A percentile compares a stretch with the other conserved stretches of the same genome.
These are phyloP conservation scores for Endocalyx cinctus DNA, from an alignment of 2,329 filamentous ascomycete species.

Conservation along the genomic window DNA sequence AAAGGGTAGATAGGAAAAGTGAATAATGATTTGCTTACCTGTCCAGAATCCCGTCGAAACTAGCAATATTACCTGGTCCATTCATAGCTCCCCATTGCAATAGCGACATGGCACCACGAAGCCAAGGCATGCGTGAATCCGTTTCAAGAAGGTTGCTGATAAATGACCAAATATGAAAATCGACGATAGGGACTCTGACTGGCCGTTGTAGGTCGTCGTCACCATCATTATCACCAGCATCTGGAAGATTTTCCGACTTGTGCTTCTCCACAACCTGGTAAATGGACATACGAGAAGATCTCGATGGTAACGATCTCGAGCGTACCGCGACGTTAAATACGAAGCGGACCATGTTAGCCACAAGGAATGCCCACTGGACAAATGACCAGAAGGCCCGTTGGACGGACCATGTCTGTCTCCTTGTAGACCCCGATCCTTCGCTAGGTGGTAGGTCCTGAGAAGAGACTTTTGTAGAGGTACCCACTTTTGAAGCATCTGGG, in stretches of 20 bases:
- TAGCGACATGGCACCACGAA: constrained; percentile 70
- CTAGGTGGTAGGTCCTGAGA: constrained; percentile 4
- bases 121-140: constrained; percentile 83
- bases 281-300: constrained; percentile 25
- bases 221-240: constrained; percentile 12
- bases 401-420: constrained; percentile 31
- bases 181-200: constrained; percentile 60
- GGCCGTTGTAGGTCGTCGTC: too few species aligned
- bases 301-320: constrained; percentile 62
- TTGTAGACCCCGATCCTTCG: constrained; percentile 5
- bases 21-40: constrained; percentile 68
- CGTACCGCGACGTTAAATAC: constrained; percentile 60
- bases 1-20: constrained; percentile 26
- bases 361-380: constrained; percentile 50
- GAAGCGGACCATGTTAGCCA: constrained; percentile 62
- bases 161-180: constrained; percentile 74
- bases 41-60: constrained; percentile 74
- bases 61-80: constrained; percentile 72
- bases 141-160: constrained; percentile 69
- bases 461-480: constrained; percentile 4
- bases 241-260: constrained; percentile 16
- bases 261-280: constrained; percentile 16
- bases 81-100: constrained; percentile 67
- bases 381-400: constrained; percentile 50
- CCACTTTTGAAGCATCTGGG: constrained; percentile 9